Evolutionary conservation across 139 green algal species (phyloP).

Genomic region (Zygnema cylindricum): DNA sequence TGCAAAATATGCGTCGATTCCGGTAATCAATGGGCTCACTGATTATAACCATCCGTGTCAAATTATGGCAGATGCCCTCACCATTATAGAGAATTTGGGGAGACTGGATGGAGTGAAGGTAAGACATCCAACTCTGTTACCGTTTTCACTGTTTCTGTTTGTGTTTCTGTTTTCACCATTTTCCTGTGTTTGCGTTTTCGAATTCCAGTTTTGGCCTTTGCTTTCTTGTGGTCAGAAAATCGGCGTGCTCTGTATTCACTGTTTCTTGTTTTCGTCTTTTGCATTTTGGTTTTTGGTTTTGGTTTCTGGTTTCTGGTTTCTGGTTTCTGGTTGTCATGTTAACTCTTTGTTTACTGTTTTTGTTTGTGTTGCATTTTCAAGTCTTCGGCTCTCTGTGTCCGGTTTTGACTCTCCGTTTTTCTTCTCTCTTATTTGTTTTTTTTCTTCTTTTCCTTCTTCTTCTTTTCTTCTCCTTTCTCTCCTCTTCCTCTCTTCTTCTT

Average conservation of each 20-base stretch:
- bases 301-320: no score
- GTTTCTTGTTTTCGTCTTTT: no score
- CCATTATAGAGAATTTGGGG: constrained; percentile 81
- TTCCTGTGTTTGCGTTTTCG: background rate
- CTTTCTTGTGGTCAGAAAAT: no score
- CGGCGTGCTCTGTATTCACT: no score
- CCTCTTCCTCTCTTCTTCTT: background rate
- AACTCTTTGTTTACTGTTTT: no score
- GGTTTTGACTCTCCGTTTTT: no score
- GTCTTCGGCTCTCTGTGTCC: no score
- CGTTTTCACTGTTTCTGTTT: background rate
- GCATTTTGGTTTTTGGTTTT: no score
- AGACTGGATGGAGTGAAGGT: constrained; percentile 84
- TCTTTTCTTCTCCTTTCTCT: background rate
- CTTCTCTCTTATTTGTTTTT: background rate
- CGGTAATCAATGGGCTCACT: constrained; percentile 97
- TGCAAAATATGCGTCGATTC: constrained; percentile 74
- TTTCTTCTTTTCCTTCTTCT: background rate
- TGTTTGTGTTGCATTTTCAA: no score
- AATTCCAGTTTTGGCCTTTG: background rate
- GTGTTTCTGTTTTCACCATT: background rate
- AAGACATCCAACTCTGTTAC: background rate
- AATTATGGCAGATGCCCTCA: constrained; percentile 98
- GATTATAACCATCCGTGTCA: constrained; percentile 99
- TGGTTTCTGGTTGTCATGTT: no score